A percentile compares a stretch with the other conserved stretches of the same genome.
Conservation (phyloP, 2,329 filamentous ascomycete species). For the Hymenotorrendiella dingleyae region DNA sequence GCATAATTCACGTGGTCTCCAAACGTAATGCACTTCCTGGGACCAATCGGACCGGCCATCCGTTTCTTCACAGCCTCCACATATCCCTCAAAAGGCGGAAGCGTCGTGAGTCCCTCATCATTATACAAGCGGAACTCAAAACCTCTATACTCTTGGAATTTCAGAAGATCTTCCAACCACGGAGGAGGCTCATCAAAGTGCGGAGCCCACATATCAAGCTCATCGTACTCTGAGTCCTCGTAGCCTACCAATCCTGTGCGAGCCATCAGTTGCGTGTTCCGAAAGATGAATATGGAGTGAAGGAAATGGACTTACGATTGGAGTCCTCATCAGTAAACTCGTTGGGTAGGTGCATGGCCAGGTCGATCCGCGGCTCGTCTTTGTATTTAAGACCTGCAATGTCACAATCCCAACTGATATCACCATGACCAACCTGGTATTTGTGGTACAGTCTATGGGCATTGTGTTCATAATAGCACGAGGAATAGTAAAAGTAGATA, state of each 20-base stretch:
- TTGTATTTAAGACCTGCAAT: conserved; percentile 16
- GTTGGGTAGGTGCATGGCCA: conserved; percentile 7
- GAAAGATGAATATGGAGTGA: not conserved
- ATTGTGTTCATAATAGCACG: conserved; percentile 16
- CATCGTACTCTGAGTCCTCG: not conserved
- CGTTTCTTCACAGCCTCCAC: conserved; percentile 4
- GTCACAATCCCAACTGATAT: conserved; percentile 15
- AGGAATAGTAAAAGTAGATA: conserved; percentile 19
- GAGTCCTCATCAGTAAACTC: not conserved
- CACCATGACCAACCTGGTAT: conserved; percentile 15
- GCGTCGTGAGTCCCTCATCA: conserved; percentile 1
- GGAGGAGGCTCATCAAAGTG: not conserved
- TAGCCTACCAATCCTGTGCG: not conserved
- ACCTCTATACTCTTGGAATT: conserved; percentile 12
- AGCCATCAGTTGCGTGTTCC: not conserved
- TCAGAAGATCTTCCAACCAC: conserved; percentile 7
- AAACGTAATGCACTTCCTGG: conserved; percentile 9
- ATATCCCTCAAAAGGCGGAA: conserved; percentile 2
- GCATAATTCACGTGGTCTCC: too few species aligned
- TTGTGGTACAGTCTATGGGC: conserved; percentile 12
- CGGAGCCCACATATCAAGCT: not conserved
- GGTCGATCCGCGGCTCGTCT: conserved; percentile 11
- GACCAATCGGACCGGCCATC: conserved; percentile 8
- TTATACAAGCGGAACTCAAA: conserved; percentile 10
- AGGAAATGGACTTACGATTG: not conserved